A percentile compares a stretch with the other conserved stretches of the same genome.
These are phyloP conservation scores for Furcasterigmium furcatum DNA, from an alignment of 2,329 filamentous ascomycete genomes.

Conservation along the genomic window DNA sequence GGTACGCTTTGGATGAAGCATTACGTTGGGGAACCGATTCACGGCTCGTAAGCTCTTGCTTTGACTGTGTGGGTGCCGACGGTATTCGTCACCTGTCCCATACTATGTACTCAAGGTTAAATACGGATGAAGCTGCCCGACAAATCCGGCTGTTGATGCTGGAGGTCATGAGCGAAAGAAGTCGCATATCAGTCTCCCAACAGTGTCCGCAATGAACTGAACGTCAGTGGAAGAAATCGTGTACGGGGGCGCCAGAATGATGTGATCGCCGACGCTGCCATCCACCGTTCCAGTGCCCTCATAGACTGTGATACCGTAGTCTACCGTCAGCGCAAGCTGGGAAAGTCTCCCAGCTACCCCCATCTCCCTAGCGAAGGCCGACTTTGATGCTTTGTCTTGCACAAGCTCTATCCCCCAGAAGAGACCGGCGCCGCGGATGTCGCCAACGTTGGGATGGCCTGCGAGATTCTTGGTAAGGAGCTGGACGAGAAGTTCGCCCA, in stretches of 20 bases:
- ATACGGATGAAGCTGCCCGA: too few species aligned
- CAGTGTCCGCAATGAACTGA: too few species aligned
- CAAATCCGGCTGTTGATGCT: too few species aligned
- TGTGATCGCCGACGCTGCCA: slow-evolving; percentile 16
- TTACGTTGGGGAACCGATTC: too few species aligned
- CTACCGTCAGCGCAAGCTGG: slow-evolving; percentile 33
- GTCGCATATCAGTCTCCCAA: too few species aligned
- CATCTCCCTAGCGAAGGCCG: slow-evolving; percentile 25
- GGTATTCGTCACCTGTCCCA: too few species aligned
- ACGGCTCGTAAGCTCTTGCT: too few species aligned
- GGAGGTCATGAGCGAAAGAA: too few species aligned
- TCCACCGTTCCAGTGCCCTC: slow-evolving; percentile 18
- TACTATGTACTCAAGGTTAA: too few species aligned
- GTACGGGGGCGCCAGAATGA: slow-evolving; percentile 15
- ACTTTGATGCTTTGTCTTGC: slow-evolving; percentile 27
- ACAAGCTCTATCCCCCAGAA: slow-evolving; percentile 39
- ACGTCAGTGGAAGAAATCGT: too few species aligned
- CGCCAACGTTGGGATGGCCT: slow-evolving; percentile 21
- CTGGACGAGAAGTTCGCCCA: slow-evolving; percentile 24
- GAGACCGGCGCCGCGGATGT: slow-evolving; percentile 23
- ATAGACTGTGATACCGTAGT: slow-evolving; percentile 48
- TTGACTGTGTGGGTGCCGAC: too few species aligned
- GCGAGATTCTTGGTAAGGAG: slow-evolving; percentile 19
- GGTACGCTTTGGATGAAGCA: too few species aligned
- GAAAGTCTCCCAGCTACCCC: slow-evolving; percentile 16